Evolutionary conservation across 169 alveolate species (phyloP).

Genomic region (Cytauxzoon felis): DNA sequence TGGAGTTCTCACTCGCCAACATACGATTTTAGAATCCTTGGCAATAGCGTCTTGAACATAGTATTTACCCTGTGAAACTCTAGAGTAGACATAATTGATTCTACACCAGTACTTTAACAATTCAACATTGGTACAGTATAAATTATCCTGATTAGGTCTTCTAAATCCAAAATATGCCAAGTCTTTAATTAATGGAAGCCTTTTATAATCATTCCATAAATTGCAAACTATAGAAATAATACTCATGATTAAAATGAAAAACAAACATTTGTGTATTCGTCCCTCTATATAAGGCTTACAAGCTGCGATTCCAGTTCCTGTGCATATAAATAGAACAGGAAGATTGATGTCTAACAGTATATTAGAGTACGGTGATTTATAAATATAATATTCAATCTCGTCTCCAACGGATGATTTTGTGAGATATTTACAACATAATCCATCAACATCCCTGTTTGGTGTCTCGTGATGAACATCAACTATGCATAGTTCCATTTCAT

Average conservation of each 20-base stretch:
- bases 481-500: constrained; percentile 41
- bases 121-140: constrained; percentile 14
- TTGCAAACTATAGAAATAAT: neutral
- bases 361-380: neutral
- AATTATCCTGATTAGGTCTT: constrained; percentile 37
- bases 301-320: constrained; percentile 60
- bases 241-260: too few relatives aligned
- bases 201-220: constrained; percentile 12
- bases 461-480: constrained; percentile 27
- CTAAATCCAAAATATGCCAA: constrained; percentile 56
- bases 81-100: constrained; percentile 45
- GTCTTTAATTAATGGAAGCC: constrained; percentile 26
- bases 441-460: constrained; percentile 26
- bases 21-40: constrained; percentile 10
- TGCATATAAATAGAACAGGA: constrained; percentile 53
- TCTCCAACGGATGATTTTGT: constrained; percentile 1
- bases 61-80: constrained; percentile 27
- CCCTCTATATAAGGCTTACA: constrained; percentile 37
- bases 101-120: constrained; percentile 34
- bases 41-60: constrained; percentile 47
- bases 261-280: constrained; percentile 3
- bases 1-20: too few relatives aligned
- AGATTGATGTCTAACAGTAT: constrained; percentile 8
- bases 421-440: constrained; percentile 32
- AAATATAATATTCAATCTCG: neutral